phyloP scores from a whole-genome alignment of 805 yeast species.

The Yamadazyma philogaea region DNA sequence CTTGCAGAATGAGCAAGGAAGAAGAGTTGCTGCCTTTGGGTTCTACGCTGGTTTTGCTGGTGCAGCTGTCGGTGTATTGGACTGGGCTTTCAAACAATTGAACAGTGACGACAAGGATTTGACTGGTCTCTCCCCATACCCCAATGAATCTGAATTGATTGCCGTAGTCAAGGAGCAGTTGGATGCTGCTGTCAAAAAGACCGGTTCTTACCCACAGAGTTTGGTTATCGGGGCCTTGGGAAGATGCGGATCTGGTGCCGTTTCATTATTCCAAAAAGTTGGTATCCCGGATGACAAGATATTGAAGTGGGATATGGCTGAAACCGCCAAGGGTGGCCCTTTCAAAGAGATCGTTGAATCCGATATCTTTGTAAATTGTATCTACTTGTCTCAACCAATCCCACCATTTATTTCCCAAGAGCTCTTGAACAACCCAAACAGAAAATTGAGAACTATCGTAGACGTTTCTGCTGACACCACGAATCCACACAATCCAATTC shows the following conservation, averaged over 20 bases:
- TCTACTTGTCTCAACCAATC: slow-evolving; percentile 88
- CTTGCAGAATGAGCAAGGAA: slow-evolving; percentile 87
- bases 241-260: slow-evolving; percentile 98
- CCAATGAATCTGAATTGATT: slow-evolving; percentile 67
- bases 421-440: slow-evolving; percentile 57
- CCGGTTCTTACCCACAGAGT: slow-evolving; percentile 68
- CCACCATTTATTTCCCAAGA: slow-evolving; percentile 83
- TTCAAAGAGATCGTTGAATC: slow-evolving; percentile 84
- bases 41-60: slow-evolving; percentile 99
- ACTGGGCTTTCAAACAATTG: slow-evolving; percentile 90
- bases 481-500: slow-evolving; percentile 96
- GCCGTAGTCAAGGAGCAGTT: slow-evolving; percentile 64
- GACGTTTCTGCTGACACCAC: slow-evolving; percentile 99
- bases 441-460: slow-evolving; percentile 87
- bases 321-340: slow-evolving; percentile 97
- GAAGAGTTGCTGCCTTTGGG: slow-evolving; percentile 99
- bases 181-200: slow-evolving; percentile 52
- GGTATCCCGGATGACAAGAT: slow-evolving; percentile 88
- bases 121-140: slow-evolving; percentile 78
- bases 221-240: slow-evolving; percentile 96
- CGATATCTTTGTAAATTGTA: slow-evolving; percentile 94
- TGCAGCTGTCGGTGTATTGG: slow-evolving; percentile 92
- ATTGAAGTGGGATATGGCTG: slow-evolving; percentile 93
- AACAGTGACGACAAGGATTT: slow-evolving; percentile 65
- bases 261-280: slow-evolving; percentile 72